Base-by-base conservation (phyloP, 805 yeast genomes). In the Saccharomycopsis fodiens region DNA sequence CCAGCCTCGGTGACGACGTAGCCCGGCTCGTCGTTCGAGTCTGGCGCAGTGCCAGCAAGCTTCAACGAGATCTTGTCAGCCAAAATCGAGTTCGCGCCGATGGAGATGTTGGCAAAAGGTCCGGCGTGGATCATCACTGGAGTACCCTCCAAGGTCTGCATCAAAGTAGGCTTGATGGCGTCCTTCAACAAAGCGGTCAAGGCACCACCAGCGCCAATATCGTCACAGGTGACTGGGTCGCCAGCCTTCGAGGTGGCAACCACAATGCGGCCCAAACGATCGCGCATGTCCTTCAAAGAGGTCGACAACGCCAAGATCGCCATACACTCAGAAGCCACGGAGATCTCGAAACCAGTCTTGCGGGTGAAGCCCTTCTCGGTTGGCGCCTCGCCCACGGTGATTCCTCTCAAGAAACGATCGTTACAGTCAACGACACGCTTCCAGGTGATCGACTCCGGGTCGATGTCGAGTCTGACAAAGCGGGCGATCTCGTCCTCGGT, bases 121-220 rank as follows among this genome's bases (percentile, higher is more conserved):
- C 97, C 97, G 35, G 97, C 97, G 62, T 91, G 97, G 16, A 91
- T 96, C 59, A 91, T 79, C 21, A 91, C 97, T 4, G 97, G 97
- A 5, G 97, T 89, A 50, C 97, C 97, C 67, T 91, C 97, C 51
- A 91, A 74, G 42, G 97, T 86, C 67, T 91, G 97, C 97, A 91
- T 91, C 62, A 91, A 66, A 62, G 86, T 91, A 54, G 97, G 97
- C 69, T 89, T 91, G 62, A 91, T 81, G 20, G 97, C 96, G 61
- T 91, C 97, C 68, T 88, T 91, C 73, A 91, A 71, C 59, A 91
- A 73, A 10, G 97, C 97, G 41, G 97, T 83, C 52, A 91, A 68
- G 15, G 97, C 97, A 59, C 97, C 97, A 22, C 95, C 96, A 64
- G 86, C 80, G 30, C 97, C 96, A 56, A 91, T 72, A 60, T 91